Base-by-base conservation (phyloP, 495 filamentous ascomycete genomes). In the Annulohypoxylon moriforme region DNA sequence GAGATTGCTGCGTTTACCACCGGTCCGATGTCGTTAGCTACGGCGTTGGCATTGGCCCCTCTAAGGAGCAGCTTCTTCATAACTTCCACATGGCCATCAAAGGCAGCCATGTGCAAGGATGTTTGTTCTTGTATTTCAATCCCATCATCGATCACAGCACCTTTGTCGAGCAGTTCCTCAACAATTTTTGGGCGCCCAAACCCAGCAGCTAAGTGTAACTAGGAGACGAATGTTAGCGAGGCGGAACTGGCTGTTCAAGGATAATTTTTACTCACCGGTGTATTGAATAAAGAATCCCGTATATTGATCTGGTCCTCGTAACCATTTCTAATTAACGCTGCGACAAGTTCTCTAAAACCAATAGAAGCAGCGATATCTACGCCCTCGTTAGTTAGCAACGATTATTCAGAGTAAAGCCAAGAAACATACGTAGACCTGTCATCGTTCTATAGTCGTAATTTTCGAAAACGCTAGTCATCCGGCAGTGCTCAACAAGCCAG, bases 101-200 rank as follows among this genome's bases (percentile, higher is more conserved):
- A 68, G n/a, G 79, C 75, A 49, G 80, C 80, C 77, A 81, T 80
- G 31, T 77, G 74, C 33, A 82, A 58, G 10, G 80, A 75, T 16
- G 79, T 82, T 34, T 72, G 62, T 11, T 75, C 68, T 7, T 60
- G 47, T 40, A 64, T 65, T 9, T 79, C 74, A 3, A 65, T 47
- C 24, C 44, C 78, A n/a, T 78, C 75, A 27, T 81, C 74, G 16
- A 81, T 78, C 3, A 46, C 64, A 1, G 80, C 79, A 16, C 74
- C 76, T 40, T 57, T 68, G 14, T 77, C 62, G 9, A 81, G 75
- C 10, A 81, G 60, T 46, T 75, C 72, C 36, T 81, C 77, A 20
- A 81, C 73, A 22, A 78, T 76, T 18, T 81, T 74, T 2, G 73
- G 64, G 6, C 75, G 71, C 10, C 80, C 80, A 31, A 77, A 76